These are phyloP conservation scores for Umbilicaria muhlenbergii DNA, from an alignment of 495 filamentous ascomycete genomes.

Conservation along the genomic window DNA sequence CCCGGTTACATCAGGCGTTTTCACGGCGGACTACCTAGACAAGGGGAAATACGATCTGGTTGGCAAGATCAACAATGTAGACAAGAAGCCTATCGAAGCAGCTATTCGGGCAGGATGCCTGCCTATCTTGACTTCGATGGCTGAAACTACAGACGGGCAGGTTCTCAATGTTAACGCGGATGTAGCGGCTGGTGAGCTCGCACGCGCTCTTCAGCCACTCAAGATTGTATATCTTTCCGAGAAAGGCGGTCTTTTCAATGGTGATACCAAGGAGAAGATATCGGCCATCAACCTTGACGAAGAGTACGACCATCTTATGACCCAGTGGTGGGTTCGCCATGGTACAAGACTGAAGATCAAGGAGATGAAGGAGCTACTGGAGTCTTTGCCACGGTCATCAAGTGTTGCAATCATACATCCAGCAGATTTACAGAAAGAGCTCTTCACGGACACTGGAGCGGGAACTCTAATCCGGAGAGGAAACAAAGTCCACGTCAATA, in stretches of 20 bases:
- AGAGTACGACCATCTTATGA: conserved; percentile 91
- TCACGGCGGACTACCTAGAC: conserved; percentile 87
- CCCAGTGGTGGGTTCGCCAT: conserved; percentile 89
- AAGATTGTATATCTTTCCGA: conserved; percentile 98
- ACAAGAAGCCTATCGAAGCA: conserved; percentile 80
- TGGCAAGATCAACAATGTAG: conserved; percentile 87
- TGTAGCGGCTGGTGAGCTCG: conserved; percentile 87
- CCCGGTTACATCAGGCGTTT: conserved; percentile 85
- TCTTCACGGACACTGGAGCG: conserved; percentile 53
- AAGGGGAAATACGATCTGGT: conserved; percentile 90
- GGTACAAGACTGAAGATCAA: conserved; percentile 96
- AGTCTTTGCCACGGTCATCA: conserved; percentile 73
- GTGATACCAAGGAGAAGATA: conserved; percentile 86
- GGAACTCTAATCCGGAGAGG: conserved; percentile 89
- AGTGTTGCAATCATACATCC: conserved; percentile 98
- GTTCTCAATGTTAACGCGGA: conserved; percentile 97
- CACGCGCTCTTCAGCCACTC: conserved; percentile 74
- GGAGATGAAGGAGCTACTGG: conserved; percentile 90
- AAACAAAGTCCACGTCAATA: conserved; percentile 70
- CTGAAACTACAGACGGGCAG: conserved; percentile 84
- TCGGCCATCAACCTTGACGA: conserved; percentile 96
- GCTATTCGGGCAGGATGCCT: conserved; percentile 86
- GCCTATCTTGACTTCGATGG: conserved; percentile 93
- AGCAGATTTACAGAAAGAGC: conserved; percentile 82
- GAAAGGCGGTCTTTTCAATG: conserved; percentile 93